Conservation (phyloP, 208 protist species). For the Acanthamoeba rhysodes region DNA sequence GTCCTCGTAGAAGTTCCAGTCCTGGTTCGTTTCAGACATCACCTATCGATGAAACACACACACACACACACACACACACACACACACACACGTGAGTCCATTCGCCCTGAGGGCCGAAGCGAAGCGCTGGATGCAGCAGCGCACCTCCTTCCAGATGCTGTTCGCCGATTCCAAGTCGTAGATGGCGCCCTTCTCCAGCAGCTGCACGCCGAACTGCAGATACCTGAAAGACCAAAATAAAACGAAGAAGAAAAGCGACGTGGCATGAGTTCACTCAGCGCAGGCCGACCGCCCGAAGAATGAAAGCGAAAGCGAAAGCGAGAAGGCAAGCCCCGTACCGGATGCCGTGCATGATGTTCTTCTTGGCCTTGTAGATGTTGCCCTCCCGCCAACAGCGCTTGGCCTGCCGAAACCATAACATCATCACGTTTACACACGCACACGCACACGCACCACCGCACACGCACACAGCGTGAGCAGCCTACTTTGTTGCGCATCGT, state of each 20-base stretch:
- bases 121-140: background rate
- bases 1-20: conserved; percentile 27
- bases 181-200: conserved; percentile 33
- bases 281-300: background rate
- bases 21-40: background rate
- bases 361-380: conserved; percentile 48
- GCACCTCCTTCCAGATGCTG: background rate
- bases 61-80: background rate
- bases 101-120: background rate
- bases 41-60: background rate
- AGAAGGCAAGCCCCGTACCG: background rate
- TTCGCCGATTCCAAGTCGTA: background rate
- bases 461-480: no score
- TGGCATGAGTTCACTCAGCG: background rate
- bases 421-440: background rate
- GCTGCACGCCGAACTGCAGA: conserved; percentile 31
- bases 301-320: background rate
- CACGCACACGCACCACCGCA: no score
- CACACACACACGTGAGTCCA: background rate
- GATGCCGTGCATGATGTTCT: conserved; percentile 61
- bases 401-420: background rate
- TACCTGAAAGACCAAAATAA: no score
- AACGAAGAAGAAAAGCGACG: no score
- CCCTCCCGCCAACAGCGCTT: conserved; percentile 43
- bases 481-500: no score